These are phyloP conservation scores for Rauvolfia tetraphylla DNA, from an alignment of 257 asterid species.

Conservation along the genomic window DNA sequence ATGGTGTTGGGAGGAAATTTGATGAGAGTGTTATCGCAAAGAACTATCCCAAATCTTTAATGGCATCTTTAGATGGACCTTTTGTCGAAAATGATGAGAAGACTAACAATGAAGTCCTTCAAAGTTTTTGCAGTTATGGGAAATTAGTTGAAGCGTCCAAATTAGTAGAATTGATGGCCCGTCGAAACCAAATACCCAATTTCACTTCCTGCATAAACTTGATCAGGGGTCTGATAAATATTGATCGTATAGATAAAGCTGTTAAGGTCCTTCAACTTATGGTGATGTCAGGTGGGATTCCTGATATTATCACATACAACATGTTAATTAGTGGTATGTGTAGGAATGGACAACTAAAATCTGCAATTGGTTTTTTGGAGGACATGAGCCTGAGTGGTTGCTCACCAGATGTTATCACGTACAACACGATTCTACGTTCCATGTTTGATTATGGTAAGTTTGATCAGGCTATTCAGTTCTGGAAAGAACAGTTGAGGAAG, in stretches of 20 bases:
- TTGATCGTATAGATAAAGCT: constrained; percentile 51
- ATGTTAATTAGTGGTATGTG: constrained; percentile 80
- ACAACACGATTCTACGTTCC: constrained; percentile 63
- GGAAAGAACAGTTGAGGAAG: constrained; percentile 74
- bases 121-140: constrained; percentile 57
- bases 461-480: constrained; percentile 62
- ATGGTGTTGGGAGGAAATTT: constrained; percentile 22
- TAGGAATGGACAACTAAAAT: constrained; percentile 45
- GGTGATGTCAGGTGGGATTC: constrained; percentile 89
- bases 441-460: constrained; percentile 57
- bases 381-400: constrained; percentile 87
- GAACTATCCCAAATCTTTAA: constrained; percentile 31
- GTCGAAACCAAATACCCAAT: constrained; percentile 76
- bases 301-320: constrained; percentile 83
- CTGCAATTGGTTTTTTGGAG: constrained; percentile 59
- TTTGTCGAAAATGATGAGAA: constrained; percentile 54
- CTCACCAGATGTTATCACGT: constrained; percentile 75
- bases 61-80: constrained; percentile 36
- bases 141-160: constrained; percentile 58
- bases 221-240: constrained; percentile 70
- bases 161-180: constrained; percentile 68
- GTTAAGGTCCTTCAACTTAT: constrained; percentile 55
- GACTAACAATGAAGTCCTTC: constrained; percentile 66
- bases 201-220: constrained; percentile 59
- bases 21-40: constrained; percentile 26